phyloP scores from a whole-genome alignment of 2,329 filamentous ascomycete species.

The Colletotrichum zoysiae region DNA sequence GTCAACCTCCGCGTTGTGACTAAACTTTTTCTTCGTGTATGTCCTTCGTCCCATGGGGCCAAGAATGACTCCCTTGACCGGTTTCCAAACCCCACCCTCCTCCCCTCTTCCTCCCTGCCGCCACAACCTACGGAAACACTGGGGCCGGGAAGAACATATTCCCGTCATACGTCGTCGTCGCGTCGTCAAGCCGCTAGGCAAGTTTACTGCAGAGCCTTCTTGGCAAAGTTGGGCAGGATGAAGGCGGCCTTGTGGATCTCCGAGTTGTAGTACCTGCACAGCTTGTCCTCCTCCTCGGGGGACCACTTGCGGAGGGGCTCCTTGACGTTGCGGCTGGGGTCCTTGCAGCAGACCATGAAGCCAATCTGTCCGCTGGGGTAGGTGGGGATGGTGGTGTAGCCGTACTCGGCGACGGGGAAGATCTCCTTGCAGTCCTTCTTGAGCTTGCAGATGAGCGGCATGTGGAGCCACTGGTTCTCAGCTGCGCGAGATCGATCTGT shows the following conservation, averaged over 20 bases:
- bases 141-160: conserved; percentile 14
- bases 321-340: conserved; percentile 83
- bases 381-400: conserved; percentile 98
- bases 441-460: conserved; percentile 91
- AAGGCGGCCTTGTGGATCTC: conserved; percentile 97
- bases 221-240: conserved; percentile 91
- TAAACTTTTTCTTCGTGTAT: conserved; percentile 18
- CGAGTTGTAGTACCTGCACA: conserved; percentile 97
- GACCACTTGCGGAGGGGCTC: conserved; percentile 86
- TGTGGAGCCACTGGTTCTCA: conserved; percentile 99
- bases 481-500: conserved; percentile 66
- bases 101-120: too few relatives aligned
- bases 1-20: conserved; percentile 18
- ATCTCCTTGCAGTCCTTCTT: conserved; percentile 98
- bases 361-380: conserved; percentile 99
- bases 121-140: not conserved
- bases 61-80: not conserved
- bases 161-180: not conserved
- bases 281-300: conserved; percentile 88
- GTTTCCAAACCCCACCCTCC: not conserved
- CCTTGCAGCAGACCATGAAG: conserved; percentile 99
- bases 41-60: conserved; percentile 2
- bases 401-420: conserved; percentile 98
- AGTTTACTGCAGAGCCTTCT: conserved; percentile 74
- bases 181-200: not conserved